These are phyloP conservation scores for Microcos paniculata DNA, from an alignment of 345 rosid genomes.

Conservation along the genomic window DNA sequence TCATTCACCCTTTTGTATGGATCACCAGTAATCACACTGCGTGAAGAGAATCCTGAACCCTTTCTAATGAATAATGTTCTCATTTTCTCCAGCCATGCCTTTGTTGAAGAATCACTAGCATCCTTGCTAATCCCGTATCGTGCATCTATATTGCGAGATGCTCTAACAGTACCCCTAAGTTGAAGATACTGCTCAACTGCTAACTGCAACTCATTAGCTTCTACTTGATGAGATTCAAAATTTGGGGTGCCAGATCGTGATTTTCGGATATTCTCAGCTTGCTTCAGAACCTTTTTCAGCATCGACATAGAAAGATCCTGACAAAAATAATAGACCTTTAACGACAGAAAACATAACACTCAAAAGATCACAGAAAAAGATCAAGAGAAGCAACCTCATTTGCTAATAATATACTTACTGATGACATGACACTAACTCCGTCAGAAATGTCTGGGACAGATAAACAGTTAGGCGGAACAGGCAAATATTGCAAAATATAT, in stretches of 20 bases:
- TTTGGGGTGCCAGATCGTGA: conserved; percentile 82
- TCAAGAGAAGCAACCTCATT: conserved; percentile 5
- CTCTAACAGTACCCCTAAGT: conserved; percentile 79
- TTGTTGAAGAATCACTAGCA: conserved; percentile 58
- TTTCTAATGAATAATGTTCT: conserved; percentile 79
- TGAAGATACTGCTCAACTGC: conserved; percentile 74
- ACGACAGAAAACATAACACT: conserved; percentile 11
- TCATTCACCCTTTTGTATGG: conserved; percentile 71
- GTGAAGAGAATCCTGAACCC: conserved; percentile 94
- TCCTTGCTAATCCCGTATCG: conserved; percentile 60
- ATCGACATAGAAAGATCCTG: conserved; percentile 81
- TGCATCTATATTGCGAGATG: conserved; percentile 57
- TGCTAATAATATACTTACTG: conserved; percentile 49
- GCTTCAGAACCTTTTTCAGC: conserved; percentile 78
- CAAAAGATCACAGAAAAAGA: not conserved
- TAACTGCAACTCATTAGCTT: conserved; percentile 65
- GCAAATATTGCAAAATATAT: conserved; percentile 65
- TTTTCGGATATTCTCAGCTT: conserved; percentile 59
- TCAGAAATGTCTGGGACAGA: conserved; percentile 89
- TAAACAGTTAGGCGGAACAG: conserved; percentile 96
- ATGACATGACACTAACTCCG: conserved; percentile 77
- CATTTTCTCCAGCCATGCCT: conserved; percentile 95
- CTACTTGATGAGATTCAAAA: conserved; percentile 80
- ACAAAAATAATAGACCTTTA: conserved; percentile 1
- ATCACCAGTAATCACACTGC: conserved; percentile 97